phyloP scores from a whole-genome alignment of 257 asterid genomes.

The Nemophila menziesii region DNA sequence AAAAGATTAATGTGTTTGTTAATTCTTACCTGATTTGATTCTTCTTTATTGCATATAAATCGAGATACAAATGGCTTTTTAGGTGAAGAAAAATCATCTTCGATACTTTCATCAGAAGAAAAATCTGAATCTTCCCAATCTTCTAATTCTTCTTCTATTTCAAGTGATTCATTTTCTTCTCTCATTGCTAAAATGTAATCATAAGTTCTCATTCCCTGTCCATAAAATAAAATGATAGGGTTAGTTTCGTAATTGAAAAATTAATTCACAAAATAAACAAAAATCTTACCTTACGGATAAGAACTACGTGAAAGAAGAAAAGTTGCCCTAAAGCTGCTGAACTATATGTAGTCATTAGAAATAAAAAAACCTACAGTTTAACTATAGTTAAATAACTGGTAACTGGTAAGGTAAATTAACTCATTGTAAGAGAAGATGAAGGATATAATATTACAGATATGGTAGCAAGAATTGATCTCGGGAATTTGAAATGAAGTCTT shows the following conservation, averaged over 20 bases:
- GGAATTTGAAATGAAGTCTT: constrained; percentile 46
- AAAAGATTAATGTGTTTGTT: neutral
- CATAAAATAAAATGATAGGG: constrained; percentile 6
- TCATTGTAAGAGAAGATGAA: neutral
- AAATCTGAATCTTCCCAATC: constrained; percentile 70
- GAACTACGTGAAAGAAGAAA: constrained; percentile 79
- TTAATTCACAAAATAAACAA: neutral
- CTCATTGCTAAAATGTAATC: constrained; percentile 91
- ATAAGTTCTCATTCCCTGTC: constrained; percentile 93
- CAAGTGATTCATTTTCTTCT: constrained; percentile 59
- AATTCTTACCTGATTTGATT: constrained; percentile 35
- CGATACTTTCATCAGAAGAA: constrained; percentile 49
- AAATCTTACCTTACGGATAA: constrained; percentile 80
- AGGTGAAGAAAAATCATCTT: constrained; percentile 48
- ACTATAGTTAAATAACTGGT: neutral
- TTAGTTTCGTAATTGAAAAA: neutral
- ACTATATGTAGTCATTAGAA: constrained; percentile 53
- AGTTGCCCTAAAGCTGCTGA: constrained; percentile 89
- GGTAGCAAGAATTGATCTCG: constrained; percentile 75
- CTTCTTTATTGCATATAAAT: constrained; percentile 34
- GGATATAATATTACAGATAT: constrained; percentile 46
- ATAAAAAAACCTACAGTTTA: constrained; percentile 43
- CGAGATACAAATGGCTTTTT: constrained; percentile 37
- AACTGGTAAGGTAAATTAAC: neutral
- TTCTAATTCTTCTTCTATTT: constrained; percentile 63